Evolutionary conservation across 2,329 filamentous ascomycete species (phyloP), one percentile per base, ranked within the genome.

Genomic region (Kalaharituber pfeilii): DNA sequence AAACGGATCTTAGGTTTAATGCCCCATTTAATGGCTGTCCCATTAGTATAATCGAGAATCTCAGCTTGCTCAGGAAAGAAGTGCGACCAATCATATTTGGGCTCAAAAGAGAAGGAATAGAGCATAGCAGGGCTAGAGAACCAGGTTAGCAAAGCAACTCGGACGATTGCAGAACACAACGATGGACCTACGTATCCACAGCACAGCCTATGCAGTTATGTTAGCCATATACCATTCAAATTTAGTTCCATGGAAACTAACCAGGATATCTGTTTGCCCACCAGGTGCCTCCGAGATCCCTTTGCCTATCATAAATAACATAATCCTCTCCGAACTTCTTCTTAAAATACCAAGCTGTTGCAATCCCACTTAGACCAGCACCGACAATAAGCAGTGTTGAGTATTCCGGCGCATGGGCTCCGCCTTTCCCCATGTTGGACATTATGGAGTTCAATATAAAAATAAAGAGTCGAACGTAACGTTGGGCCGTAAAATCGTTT

Each of bases 231-330:
- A 27, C 20, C 25, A 45, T 26, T 50, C 24, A 11, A 49, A 73
- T 22, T 36, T n/a, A 9, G 30, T 36, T 9, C 9, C 9, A n/a
- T 36, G 4, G 50, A 22, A 28, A 53, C 28, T 69, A 67, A 65
- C 75, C 75, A 8, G 76, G 79, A 65, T 82, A 82, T 28, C 71
- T 69, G 63, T 81, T 82, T 45, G 73, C 73, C 66, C 72, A 73
- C 80, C 80, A 83, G 1, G 79, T 81, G 6, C 80, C 80, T 28
- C 79, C 79, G 44, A 81, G 69, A 2, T 73, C 72, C 3, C 69
- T 67, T 57, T 77, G 69, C 11, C 75, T 70, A 24, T 82, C 80
- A 56, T 81, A 81, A 62, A 82, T 72, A 26, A 70, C 69, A 60
- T 82, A 73, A 57, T 74, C 72, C 71, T 72, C 42, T 78, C 75